These are phyloP conservation scores for Glarea lozoyensis DNA, from an alignment of 495 filamentous ascomycete genomes.

Conservation along the genomic window DNA sequence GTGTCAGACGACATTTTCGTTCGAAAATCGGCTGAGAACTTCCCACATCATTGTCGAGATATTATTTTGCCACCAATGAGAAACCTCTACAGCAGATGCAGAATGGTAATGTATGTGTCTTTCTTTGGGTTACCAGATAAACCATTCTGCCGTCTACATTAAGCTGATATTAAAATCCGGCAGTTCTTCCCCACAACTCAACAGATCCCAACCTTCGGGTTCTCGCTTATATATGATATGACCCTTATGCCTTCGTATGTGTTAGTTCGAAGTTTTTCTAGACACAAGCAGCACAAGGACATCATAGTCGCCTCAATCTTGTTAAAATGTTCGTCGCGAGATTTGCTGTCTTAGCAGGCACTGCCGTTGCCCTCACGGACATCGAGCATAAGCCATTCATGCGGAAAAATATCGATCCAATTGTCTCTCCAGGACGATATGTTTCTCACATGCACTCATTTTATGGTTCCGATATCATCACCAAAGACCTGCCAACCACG, in stretches of 20 bases:
- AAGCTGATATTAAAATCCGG: neutral
- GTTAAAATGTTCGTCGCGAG: neutral
- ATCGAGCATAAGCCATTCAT: conserved; percentile 22
- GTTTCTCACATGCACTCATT: conserved; percentile 22
- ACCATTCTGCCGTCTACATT: neutral
- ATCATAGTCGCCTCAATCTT: neutral
- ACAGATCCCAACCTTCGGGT: neutral
- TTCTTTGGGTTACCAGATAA: too few relatives aligned
- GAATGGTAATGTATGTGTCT: too few relatives aligned
- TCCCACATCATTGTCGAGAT: too few relatives aligned
- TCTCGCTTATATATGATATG: neutral
- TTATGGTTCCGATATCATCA: conserved; percentile 23
- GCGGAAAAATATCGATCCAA: conserved; percentile 25
- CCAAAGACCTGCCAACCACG: conserved; percentile 16
- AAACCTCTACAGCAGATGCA: too few relatives aligned
- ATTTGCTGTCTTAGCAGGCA: neutral
- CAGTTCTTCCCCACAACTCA: neutral
- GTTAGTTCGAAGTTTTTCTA: neutral
- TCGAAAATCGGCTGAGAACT: too few relatives aligned
- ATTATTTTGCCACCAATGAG: too few relatives aligned
- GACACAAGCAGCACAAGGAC: neutral
- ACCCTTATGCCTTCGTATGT: neutral
- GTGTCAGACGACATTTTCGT: too few relatives aligned
- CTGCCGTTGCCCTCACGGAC: conserved; percentile 18
- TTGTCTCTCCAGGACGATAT: conserved; percentile 23